Conservation (phyloP, 2,329 filamentous ascomycete species). For the Cercospora sp. region DNA sequence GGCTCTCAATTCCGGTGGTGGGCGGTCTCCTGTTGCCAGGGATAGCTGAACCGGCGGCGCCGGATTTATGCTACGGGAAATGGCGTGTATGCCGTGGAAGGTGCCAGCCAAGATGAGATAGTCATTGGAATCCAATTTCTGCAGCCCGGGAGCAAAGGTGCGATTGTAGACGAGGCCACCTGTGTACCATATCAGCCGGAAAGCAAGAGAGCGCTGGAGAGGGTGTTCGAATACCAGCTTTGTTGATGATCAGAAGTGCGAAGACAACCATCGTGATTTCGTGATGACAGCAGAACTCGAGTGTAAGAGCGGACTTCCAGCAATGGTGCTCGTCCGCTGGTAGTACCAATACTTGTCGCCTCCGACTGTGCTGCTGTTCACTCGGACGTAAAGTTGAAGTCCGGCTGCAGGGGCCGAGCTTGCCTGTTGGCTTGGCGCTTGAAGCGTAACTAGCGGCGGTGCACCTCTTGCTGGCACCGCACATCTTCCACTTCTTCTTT, state of each 20-base stretch:
- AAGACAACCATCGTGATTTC: constrained; percentile 81
- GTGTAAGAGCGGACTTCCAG: not conserved
- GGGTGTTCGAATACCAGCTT: constrained; percentile 62
- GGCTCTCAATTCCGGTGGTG: constrained; percentile 80
- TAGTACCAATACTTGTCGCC: not conserved
- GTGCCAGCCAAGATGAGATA: constrained; percentile 95
- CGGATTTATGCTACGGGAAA: constrained; percentile 56
- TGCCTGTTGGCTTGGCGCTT: not conserved
- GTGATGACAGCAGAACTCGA: not conserved
- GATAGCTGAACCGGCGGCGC: constrained; percentile 40
- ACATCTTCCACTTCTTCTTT: not conserved
- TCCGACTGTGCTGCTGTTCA: not conserved
- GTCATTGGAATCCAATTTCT: constrained; percentile 90
- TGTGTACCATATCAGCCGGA: constrained; percentile 4
- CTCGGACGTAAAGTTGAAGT: not conserved
- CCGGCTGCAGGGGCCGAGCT: not conserved
- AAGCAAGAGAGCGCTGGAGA: not conserved
- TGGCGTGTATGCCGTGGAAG: constrained; percentile 80
- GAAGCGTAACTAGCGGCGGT: not conserved
- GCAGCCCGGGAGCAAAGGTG: constrained; percentile 83
- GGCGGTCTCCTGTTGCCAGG: constrained; percentile 49
- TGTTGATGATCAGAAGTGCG: constrained; percentile 96
- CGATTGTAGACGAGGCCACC: constrained; percentile 89
- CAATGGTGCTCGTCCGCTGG: not conserved
- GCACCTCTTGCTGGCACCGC: not conserved